Base-by-base conservation (phyloP, 169 alveolate species). In the Theileria equi region DNA sequence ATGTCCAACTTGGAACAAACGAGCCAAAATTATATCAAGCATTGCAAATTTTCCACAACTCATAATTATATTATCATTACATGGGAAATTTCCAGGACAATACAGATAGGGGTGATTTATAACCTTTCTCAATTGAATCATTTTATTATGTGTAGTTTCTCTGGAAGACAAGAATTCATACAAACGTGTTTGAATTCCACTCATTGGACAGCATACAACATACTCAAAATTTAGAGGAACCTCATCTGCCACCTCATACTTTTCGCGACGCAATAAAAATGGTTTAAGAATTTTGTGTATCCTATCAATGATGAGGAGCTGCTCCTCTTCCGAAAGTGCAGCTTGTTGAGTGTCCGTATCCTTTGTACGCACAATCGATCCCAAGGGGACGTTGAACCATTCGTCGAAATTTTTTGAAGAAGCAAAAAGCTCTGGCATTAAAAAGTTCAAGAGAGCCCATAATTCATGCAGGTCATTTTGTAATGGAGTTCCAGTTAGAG, bases 401-500 rank as follows among this genome's bases (percentile, higher is more conserved):
- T 73, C 3, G 60, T 64, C 8, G 50, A 66, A 47, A 55, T 50
- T 34, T 79, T 74, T 21, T 69, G 52, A 0, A 59, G 63, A 7
- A 64, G 48, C 50, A 80, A 95, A 96, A 26, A 96, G 80, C 44
- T 93, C 90, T 0, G 99, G 99, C 95, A 93, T 91, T 26, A 97
- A 93, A 77, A 97, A 96, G 79, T 97, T 98, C 35, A 96, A 81
- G 10, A 97, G 84, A 23, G 98, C 95, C 99, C 99, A 96, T 25
- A 97, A 86, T 72, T 97, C 99, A 49, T 95, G 93, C 90, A 97
- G 89, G 29, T 97, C 91, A 81, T 96, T 96, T 84, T 96, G 95
- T 41, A 96, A 93, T 17, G 99, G 99, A 17, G 99, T 96, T 10
- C 99, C 99, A 4, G 99, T 93, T 25, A 97, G 87, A 45, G 95